Percentiles rank a stretch among this genome's conserved stretches.
Conservation (phyloP, 495 filamentous ascomycete genomes). For the Daldinia bambusicola region DNA sequence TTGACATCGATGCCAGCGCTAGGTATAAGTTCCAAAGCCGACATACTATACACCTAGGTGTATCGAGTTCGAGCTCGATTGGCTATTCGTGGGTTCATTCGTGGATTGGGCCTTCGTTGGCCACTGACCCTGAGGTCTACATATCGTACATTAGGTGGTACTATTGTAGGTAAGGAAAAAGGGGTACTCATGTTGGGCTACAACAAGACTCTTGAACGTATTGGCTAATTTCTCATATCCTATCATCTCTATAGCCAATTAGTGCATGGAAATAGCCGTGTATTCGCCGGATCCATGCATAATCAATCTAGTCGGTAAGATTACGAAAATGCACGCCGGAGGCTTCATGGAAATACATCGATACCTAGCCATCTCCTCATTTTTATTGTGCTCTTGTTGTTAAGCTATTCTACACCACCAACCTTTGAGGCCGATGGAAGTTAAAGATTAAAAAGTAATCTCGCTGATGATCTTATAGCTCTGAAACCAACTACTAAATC, state of each 20-base stretch:
- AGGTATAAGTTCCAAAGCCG: background rate
- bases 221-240: background rate
- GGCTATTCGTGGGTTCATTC: background rate
- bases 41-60: background rate
- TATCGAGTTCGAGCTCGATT: background rate
- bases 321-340: background rate
- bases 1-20: background rate
- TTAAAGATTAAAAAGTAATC: background rate
- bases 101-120: background rate
- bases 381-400: background rate
- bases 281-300: background rate
- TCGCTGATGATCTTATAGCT: slow-evolving; percentile 2
- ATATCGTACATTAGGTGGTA: background rate
- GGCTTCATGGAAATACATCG: background rate
- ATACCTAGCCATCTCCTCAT: background rate
- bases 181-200: background rate
- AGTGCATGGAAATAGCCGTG: background rate
- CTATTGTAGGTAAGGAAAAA: too few species aligned
- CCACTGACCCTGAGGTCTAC: background rate
- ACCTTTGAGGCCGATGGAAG: background rate
- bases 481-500: slow-evolving; percentile 1
- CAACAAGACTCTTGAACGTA: background rate
- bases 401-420: background rate
- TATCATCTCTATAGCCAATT: background rate
- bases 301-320: background rate